Percentiles rank a stretch among this genome's conserved stretches.
Evolutionary conservation across 2,329 filamentous ascomycete species (phyloP).

Genomic region (Fusarium devonianum): DNA sequence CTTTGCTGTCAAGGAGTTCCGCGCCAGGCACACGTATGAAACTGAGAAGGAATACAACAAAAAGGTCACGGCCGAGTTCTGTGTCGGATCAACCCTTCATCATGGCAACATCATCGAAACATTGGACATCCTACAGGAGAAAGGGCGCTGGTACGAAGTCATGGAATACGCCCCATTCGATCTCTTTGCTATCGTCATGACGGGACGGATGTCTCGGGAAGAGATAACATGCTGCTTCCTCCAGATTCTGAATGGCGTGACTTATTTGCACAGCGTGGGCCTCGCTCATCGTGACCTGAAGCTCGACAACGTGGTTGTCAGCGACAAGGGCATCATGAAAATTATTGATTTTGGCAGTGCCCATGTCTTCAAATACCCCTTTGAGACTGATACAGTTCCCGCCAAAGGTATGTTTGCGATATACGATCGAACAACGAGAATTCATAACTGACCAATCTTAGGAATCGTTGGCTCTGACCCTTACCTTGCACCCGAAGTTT

Average conservation of each 20-base stretch:
- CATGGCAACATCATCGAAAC: conserved; percentile 99
- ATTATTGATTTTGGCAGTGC: conserved; percentile 99
- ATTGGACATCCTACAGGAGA: conserved; percentile 94
- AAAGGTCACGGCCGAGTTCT: conserved; percentile 98
- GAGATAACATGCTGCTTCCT: conserved; percentile 91
- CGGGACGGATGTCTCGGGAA: conserved; percentile 91
- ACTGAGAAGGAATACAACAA: conserved; percentile 96
- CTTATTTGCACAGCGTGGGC: conserved; percentile 94
- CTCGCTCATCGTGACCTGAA: conserved; percentile 95
- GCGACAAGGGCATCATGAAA: conserved; percentile 97
- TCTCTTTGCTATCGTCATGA: conserved; percentile 98
- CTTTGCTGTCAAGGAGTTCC: conserved; percentile 97
- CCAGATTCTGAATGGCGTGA: conserved; percentile 93
- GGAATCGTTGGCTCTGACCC: conserved; percentile 84
- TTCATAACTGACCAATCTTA: conserved; percentile 40
- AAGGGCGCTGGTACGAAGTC: conserved; percentile 94
- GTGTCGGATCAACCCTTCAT: conserved; percentile 94
- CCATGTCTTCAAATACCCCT: conserved; percentile 96
- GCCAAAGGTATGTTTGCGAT: conserved; percentile 47
- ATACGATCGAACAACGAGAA: background rate
- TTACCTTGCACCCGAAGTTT: conserved; percentile 95
- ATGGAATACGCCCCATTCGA: conserved; percentile 99
- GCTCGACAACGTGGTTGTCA: conserved; percentile 97
- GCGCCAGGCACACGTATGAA: conserved; percentile 90
- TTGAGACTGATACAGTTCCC: conserved; percentile 72